Evolutionary conservation across 208 protist genomes (phyloP), one percentile per base, ranked within the genome.

Genomic region (Wallacemonas sp.): DNA sequence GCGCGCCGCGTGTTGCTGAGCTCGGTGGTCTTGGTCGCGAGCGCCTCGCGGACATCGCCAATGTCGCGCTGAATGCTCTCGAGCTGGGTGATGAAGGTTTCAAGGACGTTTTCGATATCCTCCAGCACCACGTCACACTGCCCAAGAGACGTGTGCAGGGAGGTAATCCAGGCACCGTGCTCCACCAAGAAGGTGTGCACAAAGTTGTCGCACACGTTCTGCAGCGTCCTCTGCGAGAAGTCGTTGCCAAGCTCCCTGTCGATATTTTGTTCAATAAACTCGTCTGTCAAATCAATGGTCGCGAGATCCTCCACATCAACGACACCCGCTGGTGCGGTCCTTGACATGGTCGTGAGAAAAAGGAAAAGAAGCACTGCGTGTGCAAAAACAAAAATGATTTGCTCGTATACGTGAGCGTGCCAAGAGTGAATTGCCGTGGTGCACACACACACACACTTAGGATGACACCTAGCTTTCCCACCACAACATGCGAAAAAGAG

Each of bases 31-130:
- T 79, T 85, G 18, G 64, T 59, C 18, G 81, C 73, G 14, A 93
- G 81, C 22, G 77, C 55, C 33, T 87, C 76, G 8, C 85, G 73
- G 11, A 95, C 86, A 42, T 95, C 80, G 3, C 83, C 84, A 74
- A 95, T 92, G 18, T 93, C 90, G 11, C 73, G 36, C 57, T 90
- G 82, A 29, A 87, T 88, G 28, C 66, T 59, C 44, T 79, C 74
- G 0, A 95, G 72, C 49, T 84, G 82, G 29, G 74, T 50, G 61
- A 93, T 89, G 57, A 93, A 95, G 7, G 54, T 63, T 61, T 80
- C 65, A 33, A 95, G 74, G 32, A 93, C 77, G 8, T 72, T 61
- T 63, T 92, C 86, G 67, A 92, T 90, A 41, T 81, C 82, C 1
- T 79, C 70, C 45, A 95, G 76, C 29, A 86, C 80, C 0, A 45